Evolutionary conservation across 1,284 basidiomycete species (phyloP).

Genomic region (Phlebopus sp.): DNA sequence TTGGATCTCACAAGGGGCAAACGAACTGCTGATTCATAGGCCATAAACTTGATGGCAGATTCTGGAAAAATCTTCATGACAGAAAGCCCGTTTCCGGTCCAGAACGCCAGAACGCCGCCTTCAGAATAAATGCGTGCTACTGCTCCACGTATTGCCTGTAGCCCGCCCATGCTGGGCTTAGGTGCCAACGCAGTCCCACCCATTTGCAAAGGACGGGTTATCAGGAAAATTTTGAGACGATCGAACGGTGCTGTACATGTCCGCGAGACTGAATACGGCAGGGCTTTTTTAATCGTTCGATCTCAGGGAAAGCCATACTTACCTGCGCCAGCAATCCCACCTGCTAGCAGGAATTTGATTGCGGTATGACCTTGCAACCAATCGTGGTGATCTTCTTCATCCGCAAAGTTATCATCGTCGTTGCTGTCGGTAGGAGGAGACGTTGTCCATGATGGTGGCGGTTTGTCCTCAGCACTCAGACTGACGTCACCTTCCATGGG

Average conservation of each 20-base stretch:
- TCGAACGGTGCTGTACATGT: conserved; percentile 98
- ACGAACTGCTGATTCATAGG: conserved; percentile 89
- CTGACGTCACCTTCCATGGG: conserved; percentile 63
- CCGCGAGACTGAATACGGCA: conserved; percentile 67
- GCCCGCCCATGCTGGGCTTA: conserved; percentile 51
- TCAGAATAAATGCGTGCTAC: conserved; percentile 79
- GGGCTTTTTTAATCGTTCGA: conserved; percentile 7
- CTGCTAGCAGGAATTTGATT: conserved; percentile 88
- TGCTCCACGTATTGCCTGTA: conserved; percentile 71
- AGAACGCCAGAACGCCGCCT: conserved; percentile 89
- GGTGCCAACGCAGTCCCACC: conserved; percentile 49
- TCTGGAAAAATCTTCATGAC: conserved; percentile 95
- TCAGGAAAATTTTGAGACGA: conserved; percentile 94
- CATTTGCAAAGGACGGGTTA: conserved; percentile 77
- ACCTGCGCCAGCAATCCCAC: conserved; percentile 93
- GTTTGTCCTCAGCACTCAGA: conserved; percentile 68
- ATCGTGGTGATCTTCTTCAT: conserved; percentile 60
- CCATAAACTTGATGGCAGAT: conserved; percentile 97
- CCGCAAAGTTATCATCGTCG: conserved; percentile 48
- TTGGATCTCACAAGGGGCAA: conserved; percentile 11
- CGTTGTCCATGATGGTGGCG: conserved; percentile 33
- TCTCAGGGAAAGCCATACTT: conserved; percentile 28
- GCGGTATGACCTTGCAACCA: conserved; percentile 74
- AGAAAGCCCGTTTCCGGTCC: conserved; percentile 84
- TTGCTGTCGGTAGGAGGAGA: conserved; percentile 38